Conservation (phyloP, 2,329 filamentous ascomycete genomes). For the Achaetomium macrosporum region DNA sequence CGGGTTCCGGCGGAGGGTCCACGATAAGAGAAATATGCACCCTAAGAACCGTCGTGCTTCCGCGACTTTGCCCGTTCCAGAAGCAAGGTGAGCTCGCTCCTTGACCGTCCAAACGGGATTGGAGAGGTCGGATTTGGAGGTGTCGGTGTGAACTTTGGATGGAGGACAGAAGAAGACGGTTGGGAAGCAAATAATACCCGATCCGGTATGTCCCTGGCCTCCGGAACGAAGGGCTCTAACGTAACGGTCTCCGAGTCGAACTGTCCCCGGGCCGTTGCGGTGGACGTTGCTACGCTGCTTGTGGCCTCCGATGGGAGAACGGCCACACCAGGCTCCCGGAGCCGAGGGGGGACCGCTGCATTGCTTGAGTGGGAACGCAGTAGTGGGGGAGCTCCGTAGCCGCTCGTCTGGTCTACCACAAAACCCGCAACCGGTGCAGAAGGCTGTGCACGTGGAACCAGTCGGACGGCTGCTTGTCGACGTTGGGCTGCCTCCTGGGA, state of each 20-base stretch:
- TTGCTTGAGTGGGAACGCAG: conserved; percentile 18
- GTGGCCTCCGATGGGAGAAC: conserved; percentile 18
- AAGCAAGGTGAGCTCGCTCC: conserved; percentile 53
- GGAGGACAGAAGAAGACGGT: conserved; percentile 29
- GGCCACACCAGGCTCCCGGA: conserved; percentile 13
- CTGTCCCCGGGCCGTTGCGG: conserved; percentile 23
- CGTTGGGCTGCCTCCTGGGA: neutral
- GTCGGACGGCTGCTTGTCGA: neutral
- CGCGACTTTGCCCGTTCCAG: conserved; percentile 47
- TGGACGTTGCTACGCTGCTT: conserved; percentile 21
- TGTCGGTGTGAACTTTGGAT: conserved; percentile 42
- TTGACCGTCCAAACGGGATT: conserved; percentile 51
- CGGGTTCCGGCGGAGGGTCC: too few relatives aligned
- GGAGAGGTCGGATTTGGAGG: conserved; percentile 40
- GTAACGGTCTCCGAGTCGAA: conserved; percentile 26
- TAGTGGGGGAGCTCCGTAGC: conserved; percentile 9
- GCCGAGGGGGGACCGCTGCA: conserved; percentile 7
- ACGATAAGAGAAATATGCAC: neutral
- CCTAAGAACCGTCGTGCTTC: conserved; percentile 14
- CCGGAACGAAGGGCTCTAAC: conserved; percentile 14
- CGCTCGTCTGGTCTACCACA: conserved; percentile 11
- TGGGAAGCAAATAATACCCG: conserved; percentile 14
- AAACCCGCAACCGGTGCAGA: conserved; percentile 21
- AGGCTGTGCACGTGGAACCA: neutral
- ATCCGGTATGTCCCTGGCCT: conserved; percentile 23